Evolutionary conservation across 352 stramenopile genomes (phyloP).

Genomic region (Phytophthora multivora): DNA sequence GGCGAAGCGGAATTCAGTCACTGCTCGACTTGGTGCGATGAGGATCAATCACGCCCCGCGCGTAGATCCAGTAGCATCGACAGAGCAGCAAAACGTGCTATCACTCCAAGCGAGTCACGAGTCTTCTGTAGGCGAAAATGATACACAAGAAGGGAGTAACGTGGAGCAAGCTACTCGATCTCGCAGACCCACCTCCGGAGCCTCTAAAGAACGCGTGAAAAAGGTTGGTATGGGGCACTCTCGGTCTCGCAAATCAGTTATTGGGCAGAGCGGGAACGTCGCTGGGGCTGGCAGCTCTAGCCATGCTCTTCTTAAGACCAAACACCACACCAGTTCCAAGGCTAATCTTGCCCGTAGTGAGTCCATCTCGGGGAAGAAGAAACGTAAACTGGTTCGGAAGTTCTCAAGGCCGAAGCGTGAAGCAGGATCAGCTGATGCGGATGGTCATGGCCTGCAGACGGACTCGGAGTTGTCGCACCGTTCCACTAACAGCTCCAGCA

Average conservation of each 20-base stretch:
- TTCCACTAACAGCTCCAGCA: too few species aligned
- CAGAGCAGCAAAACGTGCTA: neutral
- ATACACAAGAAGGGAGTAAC: neutral
- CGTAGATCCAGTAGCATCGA: slow-evolving; percentile 1
- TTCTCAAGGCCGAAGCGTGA: neutral
- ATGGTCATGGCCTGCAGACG: too few species aligned
- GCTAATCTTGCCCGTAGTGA: neutral
- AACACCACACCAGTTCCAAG: slow-evolving; percentile 1
- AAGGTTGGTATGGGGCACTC: neutral
- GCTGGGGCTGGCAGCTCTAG: neutral
- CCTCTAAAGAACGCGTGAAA: too few species aligned
- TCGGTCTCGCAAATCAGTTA: slow-evolving; percentile 7
- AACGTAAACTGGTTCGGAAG: neutral
- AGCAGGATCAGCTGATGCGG: too few species aligned
- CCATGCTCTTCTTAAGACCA: slow-evolving; percentile 11
- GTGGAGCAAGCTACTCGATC: too few species aligned
- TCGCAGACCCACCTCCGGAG: too few species aligned
- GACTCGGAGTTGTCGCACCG: too few species aligned
- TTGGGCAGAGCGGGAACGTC: neutral
- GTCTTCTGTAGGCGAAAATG: neutral
- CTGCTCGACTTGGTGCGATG: slow-evolving; percentile 8
- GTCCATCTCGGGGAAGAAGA: slow-evolving; percentile 15
- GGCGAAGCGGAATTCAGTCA: slow-evolving; percentile 4
- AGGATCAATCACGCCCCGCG: neutral
- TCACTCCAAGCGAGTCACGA: neutral